Evolutionary conservation across 257 asterid species (phyloP).

Genomic region (Verbascum thapsus): DNA sequence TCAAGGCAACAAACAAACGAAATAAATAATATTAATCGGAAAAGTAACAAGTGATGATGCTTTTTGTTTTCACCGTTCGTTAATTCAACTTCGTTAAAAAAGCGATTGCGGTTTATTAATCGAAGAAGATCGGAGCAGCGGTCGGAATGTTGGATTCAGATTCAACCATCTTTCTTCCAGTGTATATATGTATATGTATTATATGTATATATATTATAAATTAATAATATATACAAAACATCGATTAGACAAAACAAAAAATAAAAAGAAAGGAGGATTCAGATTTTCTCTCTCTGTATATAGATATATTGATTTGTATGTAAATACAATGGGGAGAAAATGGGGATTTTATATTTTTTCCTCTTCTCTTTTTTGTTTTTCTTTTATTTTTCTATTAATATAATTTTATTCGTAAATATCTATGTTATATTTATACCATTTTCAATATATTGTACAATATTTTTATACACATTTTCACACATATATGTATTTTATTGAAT

Average conservation of each 20-base stretch:
- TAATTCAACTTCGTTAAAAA: constrained; percentile 43
- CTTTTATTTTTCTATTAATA: neutral
- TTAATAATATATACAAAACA: constrained; percentile 37
- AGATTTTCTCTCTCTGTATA: constrained; percentile 46
- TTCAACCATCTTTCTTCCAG: constrained; percentile 57
- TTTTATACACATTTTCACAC: no score
- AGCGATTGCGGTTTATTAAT: constrained; percentile 40
- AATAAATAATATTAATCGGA: constrained; percentile 29
- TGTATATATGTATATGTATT: no score
- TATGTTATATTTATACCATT: no score
- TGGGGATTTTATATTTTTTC: neutral
- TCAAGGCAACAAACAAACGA: constrained; percentile 26
- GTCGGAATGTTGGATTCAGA: constrained; percentile 75
- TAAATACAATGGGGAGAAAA: constrained; percentile 31
- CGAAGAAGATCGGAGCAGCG: constrained; percentile 61
- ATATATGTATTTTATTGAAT: no score
- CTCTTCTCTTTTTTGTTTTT: no score
- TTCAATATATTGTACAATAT: no score
- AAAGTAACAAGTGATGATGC: constrained; percentile 29
- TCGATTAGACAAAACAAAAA: constrained; percentile 42
- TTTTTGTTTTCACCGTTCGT: constrained; percentile 23
- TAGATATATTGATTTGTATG: constrained; percentile 32
- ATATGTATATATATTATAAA: no score
- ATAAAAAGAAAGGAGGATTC: constrained; percentile 32
- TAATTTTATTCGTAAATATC: no score